Percentiles rank a stretch among this genome's conserved stretches.
Conservation (phyloP, 192 early-diverging fungal genomes). For the Lobosporangium transversale region DNA sequence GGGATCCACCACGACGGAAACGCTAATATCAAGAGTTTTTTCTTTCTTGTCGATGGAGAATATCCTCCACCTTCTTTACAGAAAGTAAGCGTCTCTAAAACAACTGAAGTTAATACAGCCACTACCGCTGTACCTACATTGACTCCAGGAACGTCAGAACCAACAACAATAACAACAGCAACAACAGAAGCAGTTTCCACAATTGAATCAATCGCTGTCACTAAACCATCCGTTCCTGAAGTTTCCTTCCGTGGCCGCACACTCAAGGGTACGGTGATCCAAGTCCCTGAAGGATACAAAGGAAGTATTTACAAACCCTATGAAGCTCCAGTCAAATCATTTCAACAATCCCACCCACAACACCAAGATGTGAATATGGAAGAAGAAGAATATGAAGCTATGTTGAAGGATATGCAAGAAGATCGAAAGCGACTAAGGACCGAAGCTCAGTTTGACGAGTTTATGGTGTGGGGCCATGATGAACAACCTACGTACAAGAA, state of each 20-base stretch:
- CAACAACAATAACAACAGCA: neutral
- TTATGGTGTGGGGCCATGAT: constrained; percentile 47
- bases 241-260: constrained; percentile 43
- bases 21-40: constrained; percentile 35
- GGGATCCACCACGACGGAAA: constrained; percentile 49
- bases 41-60: constrained; percentile 47
- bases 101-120: neutral
- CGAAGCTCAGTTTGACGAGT: constrained; percentile 30
- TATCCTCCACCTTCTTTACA: constrained; percentile 1
- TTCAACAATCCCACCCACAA: neutral
- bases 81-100: neutral
- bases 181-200: neutral
- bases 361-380: constrained; percentile 9
- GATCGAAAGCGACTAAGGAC: constrained; percentile 29
- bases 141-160: neutral
- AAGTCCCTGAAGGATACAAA: constrained; percentile 24
- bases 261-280: constrained; percentile 34
- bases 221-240: constrained; percentile 16
- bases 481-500: constrained; percentile 17
- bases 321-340: neutral
- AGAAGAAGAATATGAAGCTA: constrained; percentile 44
- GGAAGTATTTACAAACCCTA: constrained; percentile 32
- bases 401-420: constrained; percentile 46
- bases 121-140: neutral
- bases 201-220: too few relatives aligned